These are phyloP conservation scores for Ensete ventricosum DNA, from an alignment of 176 grass and related monocot species.

Conservation along the genomic window DNA sequence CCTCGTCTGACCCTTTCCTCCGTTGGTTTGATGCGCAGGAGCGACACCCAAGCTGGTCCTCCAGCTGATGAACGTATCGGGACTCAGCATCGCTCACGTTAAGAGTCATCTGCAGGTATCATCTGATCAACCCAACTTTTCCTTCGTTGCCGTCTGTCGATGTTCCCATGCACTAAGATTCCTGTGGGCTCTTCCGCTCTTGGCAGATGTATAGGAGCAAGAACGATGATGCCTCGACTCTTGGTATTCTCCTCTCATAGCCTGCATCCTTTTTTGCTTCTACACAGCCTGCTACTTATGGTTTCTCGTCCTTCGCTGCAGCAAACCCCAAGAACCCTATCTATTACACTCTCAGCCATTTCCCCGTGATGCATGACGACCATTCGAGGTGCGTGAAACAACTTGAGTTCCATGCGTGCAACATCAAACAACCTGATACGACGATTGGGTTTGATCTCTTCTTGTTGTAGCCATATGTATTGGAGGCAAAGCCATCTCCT, in stretches of 20 bases:
- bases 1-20: neutral
- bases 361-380: neutral
- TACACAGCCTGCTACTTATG: too few relatives aligned
- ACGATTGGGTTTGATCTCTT: neutral
- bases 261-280: too few relatives aligned
- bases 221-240: slow-evolving; percentile 38
- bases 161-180: slow-evolving; percentile 1
- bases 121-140: neutral
- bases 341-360: neutral
- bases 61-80: slow-evolving; percentile 61
- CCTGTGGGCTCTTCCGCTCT: too few relatives aligned
- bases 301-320: neutral
- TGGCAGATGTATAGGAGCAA: slow-evolving; percentile 68
- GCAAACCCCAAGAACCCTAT: neutral
- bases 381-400: neutral
- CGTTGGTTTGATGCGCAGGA: slow-evolving; percentile 11
- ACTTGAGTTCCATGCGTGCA: neutral
- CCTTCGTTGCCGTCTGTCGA: neutral
- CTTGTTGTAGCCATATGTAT: neutral
- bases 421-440: too few relatives aligned
- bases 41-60: slow-evolving; percentile 73
- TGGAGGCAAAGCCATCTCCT: slow-evolving; percentile 10
- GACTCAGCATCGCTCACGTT: slow-evolving; percentile 69
- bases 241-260: slow-evolving; percentile 20
- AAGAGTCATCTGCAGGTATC: slow-evolving; percentile 76